Conservation (phyloP, 192 early-diverging fungal species). For the Fimicolochytrium jonesii region DNA sequence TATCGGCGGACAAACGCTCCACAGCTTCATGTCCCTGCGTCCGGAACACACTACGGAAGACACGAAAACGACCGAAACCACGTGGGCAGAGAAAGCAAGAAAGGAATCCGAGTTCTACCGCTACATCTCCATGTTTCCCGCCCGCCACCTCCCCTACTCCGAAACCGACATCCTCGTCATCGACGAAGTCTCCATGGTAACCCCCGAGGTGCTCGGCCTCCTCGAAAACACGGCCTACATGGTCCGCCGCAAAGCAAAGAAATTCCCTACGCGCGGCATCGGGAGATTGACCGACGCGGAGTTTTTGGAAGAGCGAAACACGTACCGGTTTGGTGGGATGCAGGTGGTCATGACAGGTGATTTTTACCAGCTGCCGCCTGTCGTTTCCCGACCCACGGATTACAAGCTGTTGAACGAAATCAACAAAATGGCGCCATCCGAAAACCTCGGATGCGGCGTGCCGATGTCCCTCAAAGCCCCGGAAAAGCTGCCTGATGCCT, state of each 20-base stretch:
- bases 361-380: conserved; percentile 49
- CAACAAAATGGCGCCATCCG: too few relatives aligned
- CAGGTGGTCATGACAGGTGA: conserved; percentile 48
- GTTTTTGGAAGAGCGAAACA: not conserved
- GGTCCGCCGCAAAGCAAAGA: not conserved
- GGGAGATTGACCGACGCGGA: not conserved
- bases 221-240: conserved; percentile 1
- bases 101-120: too few relatives aligned
- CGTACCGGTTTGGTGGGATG: conserved; percentile 38
- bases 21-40: conserved; percentile 30
- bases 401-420: not conserved
- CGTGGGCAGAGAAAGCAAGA: too few relatives aligned
- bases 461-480: too few relatives aligned
- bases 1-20: conserved; percentile 38
- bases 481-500: not conserved
- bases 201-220: conserved; percentile 11
- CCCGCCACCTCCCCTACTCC: conserved; percentile 6
- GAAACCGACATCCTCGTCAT: conserved; percentile 35
- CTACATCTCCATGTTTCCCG: not conserved
- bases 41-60: conserved; percentile 10
- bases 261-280: not conserved
- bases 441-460: too few relatives aligned
- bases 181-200: conserved; percentile 48
- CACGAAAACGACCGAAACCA: too few relatives aligned
- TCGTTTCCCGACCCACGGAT: conserved; percentile 3